phyloP scores from a whole-genome alignment of 176 grass and related monocot species.

The Tillandsia leiboldiana region DNA sequence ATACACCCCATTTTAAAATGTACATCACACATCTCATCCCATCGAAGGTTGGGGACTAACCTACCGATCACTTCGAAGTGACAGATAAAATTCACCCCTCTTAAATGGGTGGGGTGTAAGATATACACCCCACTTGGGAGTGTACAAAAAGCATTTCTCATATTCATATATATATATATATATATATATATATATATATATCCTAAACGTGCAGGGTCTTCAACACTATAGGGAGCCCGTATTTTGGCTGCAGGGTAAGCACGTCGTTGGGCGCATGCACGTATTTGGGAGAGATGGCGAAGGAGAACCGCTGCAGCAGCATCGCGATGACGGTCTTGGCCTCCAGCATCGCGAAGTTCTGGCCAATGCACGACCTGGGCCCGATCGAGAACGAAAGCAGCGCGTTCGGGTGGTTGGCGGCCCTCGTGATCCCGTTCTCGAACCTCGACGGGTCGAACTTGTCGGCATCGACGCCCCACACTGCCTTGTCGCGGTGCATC shows the following conservation, averaged over 20 bases:
- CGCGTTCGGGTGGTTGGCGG: constrained; percentile 32
- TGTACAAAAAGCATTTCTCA: too few relatives aligned
- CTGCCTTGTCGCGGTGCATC: constrained; percentile 36
- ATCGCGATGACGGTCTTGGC: constrained; percentile 25
- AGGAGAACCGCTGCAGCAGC: constrained; percentile 37
- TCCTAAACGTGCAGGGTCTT: constrained; percentile 12
- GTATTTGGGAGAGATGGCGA: constrained; percentile 39
- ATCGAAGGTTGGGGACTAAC: too few relatives aligned
- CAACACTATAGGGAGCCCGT: constrained; percentile 28
- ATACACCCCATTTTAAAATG: too few relatives aligned
- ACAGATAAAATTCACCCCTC: too few relatives aligned
- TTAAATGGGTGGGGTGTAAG: too few relatives aligned
- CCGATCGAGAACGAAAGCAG: constrained; percentile 37
- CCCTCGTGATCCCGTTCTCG: constrained; percentile 23
- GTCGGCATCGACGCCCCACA: constrained; percentile 33
- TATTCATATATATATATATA: too few relatives aligned
- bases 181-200: too few relatives aligned
- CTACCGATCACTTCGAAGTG: too few relatives aligned
- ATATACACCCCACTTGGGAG: too few relatives aligned
- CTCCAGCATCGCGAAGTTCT: constrained; percentile 52
- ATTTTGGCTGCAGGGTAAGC: constrained; percentile 27
- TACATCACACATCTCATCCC: too few relatives aligned
- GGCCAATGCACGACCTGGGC: constrained; percentile 40
- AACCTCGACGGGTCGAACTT: constrained; percentile 52
- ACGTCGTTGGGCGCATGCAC: constrained; percentile 37